Evolutionary conservation across 1,139 yeast species (phyloP).

Genomic region (Blastobotrys raffinosifermentans): DNA sequence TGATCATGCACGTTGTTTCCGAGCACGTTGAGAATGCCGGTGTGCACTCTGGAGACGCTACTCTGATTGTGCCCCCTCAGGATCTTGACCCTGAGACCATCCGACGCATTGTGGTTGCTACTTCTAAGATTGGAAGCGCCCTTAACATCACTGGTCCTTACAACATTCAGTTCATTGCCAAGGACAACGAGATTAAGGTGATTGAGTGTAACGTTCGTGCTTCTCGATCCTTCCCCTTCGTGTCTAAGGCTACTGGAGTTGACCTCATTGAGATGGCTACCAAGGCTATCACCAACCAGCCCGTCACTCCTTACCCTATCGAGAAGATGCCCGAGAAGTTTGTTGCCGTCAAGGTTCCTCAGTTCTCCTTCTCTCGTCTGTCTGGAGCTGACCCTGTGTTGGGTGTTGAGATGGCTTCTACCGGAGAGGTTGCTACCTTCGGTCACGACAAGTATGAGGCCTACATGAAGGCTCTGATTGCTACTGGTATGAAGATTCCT

Average conservation of each 20-base stretch:
- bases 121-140: slow-evolving; percentile 95
- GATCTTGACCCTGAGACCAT: slow-evolving; percentile 91
- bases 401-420: slow-evolving; percentile 99
- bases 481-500: slow-evolving; percentile 94
- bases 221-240: slow-evolving; percentile 97
- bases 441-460: slow-evolving; percentile 97
- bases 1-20: slow-evolving; percentile 95
- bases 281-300: slow-evolving; percentile 87
- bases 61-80: slow-evolving; percentile 95
- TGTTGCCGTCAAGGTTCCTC: slow-evolving; percentile 97
- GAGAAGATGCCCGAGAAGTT: slow-evolving; percentile 85
- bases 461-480: slow-evolving; percentile 84
- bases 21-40: slow-evolving; percentile 99
- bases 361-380: slow-evolving; percentile 93
- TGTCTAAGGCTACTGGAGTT: slow-evolving; percentile 95
- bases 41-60: slow-evolving; percentile 99
- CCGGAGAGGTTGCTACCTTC: slow-evolving; percentile 98
- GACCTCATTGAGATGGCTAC: slow-evolving; percentile 98
- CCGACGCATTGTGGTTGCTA: slow-evolving; percentile 83
- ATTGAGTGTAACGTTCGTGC: slow-evolving; percentile 99
- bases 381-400: slow-evolving; percentile 98
- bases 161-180: slow-evolving; percentile 93
- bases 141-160: slow-evolving; percentile 97
- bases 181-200: slow-evolving; percentile 89
- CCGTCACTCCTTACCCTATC: slow-evolving; percentile 83